Conservation (phyloP, 2,329 filamentous ascomycete genomes). For the Fusarium bulbicola region DNA sequence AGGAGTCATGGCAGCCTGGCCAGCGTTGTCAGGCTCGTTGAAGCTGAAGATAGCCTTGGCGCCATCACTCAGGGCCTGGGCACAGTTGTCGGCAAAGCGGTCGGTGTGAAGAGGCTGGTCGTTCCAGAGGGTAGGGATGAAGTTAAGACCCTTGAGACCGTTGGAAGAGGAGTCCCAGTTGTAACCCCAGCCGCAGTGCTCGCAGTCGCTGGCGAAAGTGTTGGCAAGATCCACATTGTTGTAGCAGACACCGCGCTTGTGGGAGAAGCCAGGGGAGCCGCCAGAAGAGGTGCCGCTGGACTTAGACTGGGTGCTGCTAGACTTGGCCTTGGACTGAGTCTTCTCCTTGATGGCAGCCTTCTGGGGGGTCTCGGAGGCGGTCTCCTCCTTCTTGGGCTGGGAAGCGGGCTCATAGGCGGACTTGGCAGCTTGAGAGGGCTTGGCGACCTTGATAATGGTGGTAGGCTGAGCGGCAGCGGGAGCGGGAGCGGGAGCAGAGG, state of each 20-base stretch:
- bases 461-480: slow-evolving; percentile 26
- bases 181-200: slow-evolving; percentile 68
- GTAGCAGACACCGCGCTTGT: slow-evolving; percentile 75
- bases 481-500: slow-evolving; percentile 11
- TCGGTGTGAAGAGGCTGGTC: slow-evolving; percentile 55
- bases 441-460: slow-evolving; percentile 40
- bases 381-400: background rate
- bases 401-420: slow-evolving; percentile 7
- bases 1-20: slow-evolving; percentile 69
- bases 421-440: slow-evolving; percentile 29
- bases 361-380: background rate
- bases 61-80: slow-evolving; percentile 62
- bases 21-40: slow-evolving; percentile 74
- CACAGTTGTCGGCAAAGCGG: slow-evolving; percentile 61
- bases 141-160: slow-evolving; percentile 60
- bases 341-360: slow-evolving; percentile 15
- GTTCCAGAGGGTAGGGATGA: slow-evolving; percentile 73
- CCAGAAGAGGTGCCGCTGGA: slow-evolving; percentile 8
- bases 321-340: background rate
- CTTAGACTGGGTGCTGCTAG: slow-evolving; percentile 10
- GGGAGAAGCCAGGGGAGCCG: slow-evolving; percentile 37
- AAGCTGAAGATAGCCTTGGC: slow-evolving; percentile 69
- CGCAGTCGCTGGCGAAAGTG: slow-evolving; percentile 55
- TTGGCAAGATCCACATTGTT: slow-evolving; percentile 65
- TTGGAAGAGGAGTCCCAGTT: slow-evolving; percentile 69